Base-by-base conservation (phyloP, 768 basidiomycete species). In the Russula compacta region DNA sequence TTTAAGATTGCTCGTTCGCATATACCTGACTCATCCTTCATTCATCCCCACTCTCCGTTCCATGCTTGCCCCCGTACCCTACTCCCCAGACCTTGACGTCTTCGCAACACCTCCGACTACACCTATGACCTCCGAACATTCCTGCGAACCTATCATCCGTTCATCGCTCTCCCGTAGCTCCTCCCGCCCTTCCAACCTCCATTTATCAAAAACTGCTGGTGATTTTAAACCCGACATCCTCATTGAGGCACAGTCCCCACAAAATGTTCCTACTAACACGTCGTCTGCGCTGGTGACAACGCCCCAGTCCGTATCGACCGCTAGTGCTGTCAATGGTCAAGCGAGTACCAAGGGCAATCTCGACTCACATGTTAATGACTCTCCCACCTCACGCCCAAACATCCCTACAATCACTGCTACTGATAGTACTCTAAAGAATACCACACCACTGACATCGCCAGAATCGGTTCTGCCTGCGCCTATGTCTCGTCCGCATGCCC, bases 31-130 rank as follows among this genome's bases (percentile, higher is more conserved):
- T 29, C 36, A 52, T 10, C 24, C 32, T 10, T 35, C 15, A 43
- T 4, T 42, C 15, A 24, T 19, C 11, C 10, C 42, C 5, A 8
- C 33, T 21, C 2, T 33, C 15, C 35, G 19, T 21, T 29, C 44
- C 10, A 64, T 64, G 63, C 60, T 46, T 6, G 44, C 50, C 24
- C 38, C 51, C 11, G 38, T 57, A 8, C 53, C 46, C n/a, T 32
- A 15, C 50, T 64, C 63, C 46, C 69, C 68, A 35, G 77, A 78
- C 59, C 54, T 64, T 53, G 78, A 80, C 57, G 71, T 70, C 49
- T 80, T 78, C 64, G 69, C 71, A 51, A 79, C 78, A 17, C 78
- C 78, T 29, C 78, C 79, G 8, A 71, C 72, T 15, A 76, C 78
- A 19, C 78, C 78, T 29, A 65, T 61, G 58, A 57, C 66, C 0